Percentiles rank a stretch among this genome's conserved stretches.
phyloP scores from a whole-genome alignment of 805 yeast genomes.

The Spathaspora gorwiae region DNA sequence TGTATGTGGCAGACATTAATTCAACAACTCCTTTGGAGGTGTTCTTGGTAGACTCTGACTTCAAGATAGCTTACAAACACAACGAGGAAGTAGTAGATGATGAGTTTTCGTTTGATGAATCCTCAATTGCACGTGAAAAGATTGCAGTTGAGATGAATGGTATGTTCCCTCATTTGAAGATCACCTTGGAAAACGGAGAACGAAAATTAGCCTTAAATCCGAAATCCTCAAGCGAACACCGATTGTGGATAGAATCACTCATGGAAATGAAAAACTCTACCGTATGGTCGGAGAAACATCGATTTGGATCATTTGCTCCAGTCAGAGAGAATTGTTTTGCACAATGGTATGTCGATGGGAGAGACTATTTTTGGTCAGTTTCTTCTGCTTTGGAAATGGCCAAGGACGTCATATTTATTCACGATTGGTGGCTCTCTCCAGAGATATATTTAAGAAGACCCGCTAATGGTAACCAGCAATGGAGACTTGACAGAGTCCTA shows the following conservation, averaged over 20 bases:
- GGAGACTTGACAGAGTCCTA: slow-evolving; percentile 83
- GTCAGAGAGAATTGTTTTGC: slow-evolving; percentile 80
- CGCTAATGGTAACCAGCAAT: slow-evolving; percentile 90
- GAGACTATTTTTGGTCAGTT: slow-evolving; percentile 96
- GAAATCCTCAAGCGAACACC: slow-evolving; percentile 58
- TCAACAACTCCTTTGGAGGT: slow-evolving; percentile 90
- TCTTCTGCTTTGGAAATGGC: slow-evolving; percentile 92
- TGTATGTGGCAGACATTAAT: slow-evolving; percentile 80
- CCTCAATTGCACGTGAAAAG: slow-evolving; percentile 22
- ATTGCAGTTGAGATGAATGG: slow-evolving; percentile 32
- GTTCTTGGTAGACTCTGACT: slow-evolving; percentile 77
- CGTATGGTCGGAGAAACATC: slow-evolving; percentile 57
- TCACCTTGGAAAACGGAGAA: slow-evolving; percentile 66
- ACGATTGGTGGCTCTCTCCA: slow-evolving; percentile 98
- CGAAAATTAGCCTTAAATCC: slow-evolving; percentile 72
- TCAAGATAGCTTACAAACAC: slow-evolving; percentile 52
- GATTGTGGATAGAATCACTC: slow-evolving; percentile 73
- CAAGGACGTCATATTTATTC: slow-evolving; percentile 85
- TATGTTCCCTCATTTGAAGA: slow-evolving; percentile 50
- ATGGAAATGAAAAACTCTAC: slow-evolving; percentile 62
- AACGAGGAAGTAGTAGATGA: slow-evolving; percentile 21
- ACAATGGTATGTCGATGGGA: slow-evolving; percentile 94
- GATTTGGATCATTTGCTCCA: slow-evolving; percentile 93
- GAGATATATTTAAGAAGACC: slow-evolving; percentile 92
- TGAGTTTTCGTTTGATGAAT: slow-evolving; percentile 43